Percentiles rank a stretch among this genome's conserved stretches.
Conservation (phyloP, 345 rosid species). For the Hibiscus tridactylites region DNA sequence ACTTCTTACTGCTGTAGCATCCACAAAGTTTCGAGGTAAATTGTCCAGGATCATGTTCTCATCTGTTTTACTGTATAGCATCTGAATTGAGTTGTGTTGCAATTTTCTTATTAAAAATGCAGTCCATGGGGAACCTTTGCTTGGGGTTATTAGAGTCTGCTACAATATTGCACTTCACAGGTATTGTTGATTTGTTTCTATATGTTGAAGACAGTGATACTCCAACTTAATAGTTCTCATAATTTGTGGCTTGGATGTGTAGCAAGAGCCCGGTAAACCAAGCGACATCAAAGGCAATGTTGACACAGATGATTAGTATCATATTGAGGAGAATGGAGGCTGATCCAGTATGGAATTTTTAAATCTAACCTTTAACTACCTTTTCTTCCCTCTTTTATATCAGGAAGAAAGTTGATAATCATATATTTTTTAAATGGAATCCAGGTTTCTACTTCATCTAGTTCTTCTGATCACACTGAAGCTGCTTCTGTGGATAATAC, state of each 20-base stretch:
- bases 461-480: constrained; percentile 40
- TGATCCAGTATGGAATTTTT: constrained; percentile 52
- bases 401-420: constrained; percentile 11
- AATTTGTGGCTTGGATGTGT: constrained; percentile 32
- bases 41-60: constrained; percentile 16
- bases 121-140: constrained; percentile 96
- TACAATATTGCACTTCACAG: constrained; percentile 96
- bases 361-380: constrained; percentile 1
- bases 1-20: constrained; percentile 93
- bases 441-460: constrained; percentile 54
- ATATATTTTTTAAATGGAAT: constrained; percentile 26
- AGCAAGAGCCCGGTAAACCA: constrained; percentile 99
- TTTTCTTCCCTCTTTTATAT: neutral
- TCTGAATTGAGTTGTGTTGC: neutral
- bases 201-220: neutral
- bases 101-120: constrained; percentile 16
- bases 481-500: constrained; percentile 41
- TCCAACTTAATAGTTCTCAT: constrained; percentile 17
- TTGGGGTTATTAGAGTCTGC: constrained; percentile 94
- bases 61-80: constrained; percentile 7
- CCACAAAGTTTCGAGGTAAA: constrained; percentile 86
- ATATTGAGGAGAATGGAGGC: constrained; percentile 93
- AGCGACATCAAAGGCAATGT: constrained; percentile 97
- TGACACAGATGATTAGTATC: constrained; percentile 97
- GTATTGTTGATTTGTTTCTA: constrained; percentile 39